Conservation (phyloP, 371 early-diverging fungal species). For the Actinomucor elegans region DNA sequence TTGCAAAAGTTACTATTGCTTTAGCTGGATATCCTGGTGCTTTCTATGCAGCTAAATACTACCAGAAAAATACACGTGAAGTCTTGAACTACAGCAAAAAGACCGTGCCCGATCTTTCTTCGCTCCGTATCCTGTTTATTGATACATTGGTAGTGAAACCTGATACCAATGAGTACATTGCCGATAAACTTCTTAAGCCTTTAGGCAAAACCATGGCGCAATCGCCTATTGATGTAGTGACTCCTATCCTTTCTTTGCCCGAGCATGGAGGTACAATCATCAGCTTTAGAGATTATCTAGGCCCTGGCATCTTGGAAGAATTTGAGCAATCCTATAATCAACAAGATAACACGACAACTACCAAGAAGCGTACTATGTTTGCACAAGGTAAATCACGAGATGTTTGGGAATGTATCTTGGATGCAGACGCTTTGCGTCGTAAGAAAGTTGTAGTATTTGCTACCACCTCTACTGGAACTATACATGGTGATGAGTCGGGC, state of each 20-base stretch:
- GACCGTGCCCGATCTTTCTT: slow-evolving; percentile 56
- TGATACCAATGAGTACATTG: slow-evolving; percentile 60
- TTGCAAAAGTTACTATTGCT: slow-evolving; percentile 62
- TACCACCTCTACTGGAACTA: slow-evolving; percentile 29
- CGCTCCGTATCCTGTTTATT: slow-evolving; percentile 69
- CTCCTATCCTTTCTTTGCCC: slow-evolving; percentile 67
- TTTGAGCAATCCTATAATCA: slow-evolving; percentile 17
- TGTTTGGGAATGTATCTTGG: slow-evolving; percentile 56
- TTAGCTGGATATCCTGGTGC: slow-evolving; percentile 71
- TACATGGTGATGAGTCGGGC: slow-evolving; percentile 2
- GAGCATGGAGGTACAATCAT: slow-evolving; percentile 79
- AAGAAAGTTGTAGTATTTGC: slow-evolving; percentile 56
- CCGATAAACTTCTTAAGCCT: slow-evolving; percentile 60
- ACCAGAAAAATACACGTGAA: slow-evolving; percentile 52
- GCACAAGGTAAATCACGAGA: slow-evolving; percentile 51
- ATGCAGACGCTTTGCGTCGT: slow-evolving; percentile 53
- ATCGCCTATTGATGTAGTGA: slow-evolving; percentile 57
- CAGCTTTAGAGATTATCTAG: slow-evolving; percentile 53
- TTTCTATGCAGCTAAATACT: slow-evolving; percentile 53
- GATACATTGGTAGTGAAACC: slow-evolving; percentile 68
- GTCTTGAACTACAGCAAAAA: slow-evolving; percentile 59
- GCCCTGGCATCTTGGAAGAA: slow-evolving; percentile 38
- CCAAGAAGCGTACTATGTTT: slow-evolving; percentile 24
- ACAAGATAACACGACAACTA: slow-evolving; percentile 16
- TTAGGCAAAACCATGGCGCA: slow-evolving; percentile 41